These are phyloP conservation scores for Gastroboletus turbinatus DNA, from an alignment of 1,284 basidiomycete species.

Conservation along the genomic window DNA sequence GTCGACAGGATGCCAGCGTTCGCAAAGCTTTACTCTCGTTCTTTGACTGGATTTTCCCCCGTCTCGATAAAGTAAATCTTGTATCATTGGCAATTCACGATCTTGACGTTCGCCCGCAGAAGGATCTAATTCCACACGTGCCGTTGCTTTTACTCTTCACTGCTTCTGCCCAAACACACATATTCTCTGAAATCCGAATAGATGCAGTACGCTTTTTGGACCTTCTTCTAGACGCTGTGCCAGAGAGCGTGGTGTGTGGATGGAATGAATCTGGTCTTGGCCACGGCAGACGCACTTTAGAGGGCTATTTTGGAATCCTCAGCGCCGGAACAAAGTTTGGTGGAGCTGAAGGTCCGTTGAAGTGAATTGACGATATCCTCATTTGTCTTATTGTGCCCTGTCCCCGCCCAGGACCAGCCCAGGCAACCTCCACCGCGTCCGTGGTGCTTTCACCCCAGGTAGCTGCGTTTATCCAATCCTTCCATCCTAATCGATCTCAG, in stretches of 20 bases:
- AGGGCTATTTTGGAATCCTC: conserved; percentile 75
- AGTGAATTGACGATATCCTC: background rate
- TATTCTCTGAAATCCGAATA: conserved; percentile 90
- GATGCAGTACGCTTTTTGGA: conserved; percentile 87
- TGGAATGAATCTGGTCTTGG: conserved; percentile 55
- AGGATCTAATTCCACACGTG: conserved; percentile 69
- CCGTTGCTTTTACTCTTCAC: conserved; percentile 79
- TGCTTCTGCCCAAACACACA: conserved; percentile 90
- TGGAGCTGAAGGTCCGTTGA: conserved; percentile 49
- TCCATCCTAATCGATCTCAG: conserved; percentile 3
- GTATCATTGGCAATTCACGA: background rate
- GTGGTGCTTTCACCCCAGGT: conserved; percentile 66
- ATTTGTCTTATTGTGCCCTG: background rate
- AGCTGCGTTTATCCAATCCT: conserved; percentile 25
- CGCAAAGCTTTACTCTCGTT: conserved; percentile 61
- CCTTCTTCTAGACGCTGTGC: conserved; percentile 73
- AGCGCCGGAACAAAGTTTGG: conserved; percentile 64
- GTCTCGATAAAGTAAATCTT: conserved; percentile 56
- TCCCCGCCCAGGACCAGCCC: conserved; percentile 42
- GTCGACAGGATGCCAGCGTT: conserved; percentile 58
- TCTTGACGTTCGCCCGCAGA: conserved; percentile 40
- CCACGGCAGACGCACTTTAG: conserved; percentile 64
- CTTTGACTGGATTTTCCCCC: conserved; percentile 72
- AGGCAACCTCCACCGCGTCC: conserved; percentile 61
- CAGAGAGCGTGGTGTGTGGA: conserved; percentile 64